phyloP scores from a whole-genome alignment of 768 basidiomycete species.

The Tricholoma sp. region DNA sequence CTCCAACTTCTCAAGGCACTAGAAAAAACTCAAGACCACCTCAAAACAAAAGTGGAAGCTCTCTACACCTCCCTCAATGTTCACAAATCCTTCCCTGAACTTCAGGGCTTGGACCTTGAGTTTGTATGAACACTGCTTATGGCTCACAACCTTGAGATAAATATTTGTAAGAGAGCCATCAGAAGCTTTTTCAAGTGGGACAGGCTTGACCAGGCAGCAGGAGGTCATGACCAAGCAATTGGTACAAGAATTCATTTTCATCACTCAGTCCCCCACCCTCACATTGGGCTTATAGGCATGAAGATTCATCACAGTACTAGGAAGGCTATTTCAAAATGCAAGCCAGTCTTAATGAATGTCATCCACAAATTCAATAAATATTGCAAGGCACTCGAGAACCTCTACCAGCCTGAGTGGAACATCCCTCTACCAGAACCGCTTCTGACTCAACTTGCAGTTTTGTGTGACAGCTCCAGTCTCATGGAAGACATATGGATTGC shows the following conservation, averaged over 20 bases:
- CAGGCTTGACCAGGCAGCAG: too few relatives aligned
- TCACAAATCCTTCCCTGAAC: too few relatives aligned
- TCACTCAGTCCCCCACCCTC: too few relatives aligned
- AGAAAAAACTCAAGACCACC: slow-evolving; percentile 11
- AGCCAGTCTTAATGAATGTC: slow-evolving; percentile 22
- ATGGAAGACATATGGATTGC: slow-evolving; percentile 35
- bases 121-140: slow-evolving; percentile 26
- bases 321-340: slow-evolving; percentile 25
- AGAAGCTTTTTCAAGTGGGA: neutral
- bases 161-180: neutral
- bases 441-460: slow-evolving; percentile 22
- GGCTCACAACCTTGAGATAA: slow-evolving; percentile 28
- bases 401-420: slow-evolving; percentile 16
- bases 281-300: slow-evolving; percentile 19
- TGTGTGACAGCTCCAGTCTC: slow-evolving; percentile 20
- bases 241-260: too few relatives aligned
- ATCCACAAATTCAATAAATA: slow-evolving; percentile 26
- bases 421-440: too few relatives aligned
- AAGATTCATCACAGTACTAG: slow-evolving; percentile 29
- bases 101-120: slow-evolving; percentile 20
- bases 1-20: slow-evolving; percentile 14
- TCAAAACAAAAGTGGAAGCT: slow-evolving; percentile 21
- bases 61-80: slow-evolving; percentile 32
- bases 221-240: too few relatives aligned
- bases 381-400: slow-evolving; percentile 18